phyloP scores from a whole-genome alignment of 2,329 filamentous ascomycete genomes.

The Paramyrothecium roridum region DNA sequence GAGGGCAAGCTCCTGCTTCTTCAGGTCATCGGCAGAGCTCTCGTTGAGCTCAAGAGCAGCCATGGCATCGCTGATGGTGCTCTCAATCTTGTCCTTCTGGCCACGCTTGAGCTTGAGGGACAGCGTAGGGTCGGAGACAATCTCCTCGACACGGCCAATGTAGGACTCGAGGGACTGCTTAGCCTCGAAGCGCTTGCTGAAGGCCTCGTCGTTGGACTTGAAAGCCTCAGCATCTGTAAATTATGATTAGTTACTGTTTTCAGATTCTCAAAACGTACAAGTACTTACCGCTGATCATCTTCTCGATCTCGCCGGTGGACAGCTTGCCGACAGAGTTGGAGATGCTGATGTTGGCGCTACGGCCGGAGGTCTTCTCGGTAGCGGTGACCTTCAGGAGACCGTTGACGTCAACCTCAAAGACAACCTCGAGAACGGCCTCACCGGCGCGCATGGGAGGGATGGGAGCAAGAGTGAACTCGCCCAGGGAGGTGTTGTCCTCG shows the following conservation, averaged over 20 bases:
- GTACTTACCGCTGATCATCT: conserved; percentile 80
- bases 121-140: conserved; percentile 92
- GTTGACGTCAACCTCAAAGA: conserved; percentile 99
- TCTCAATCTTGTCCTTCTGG: conserved; percentile 99
- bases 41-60: conserved; percentile 95
- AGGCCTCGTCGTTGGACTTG: conserved; percentile 96
- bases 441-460: conserved; percentile 87
- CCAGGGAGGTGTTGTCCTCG: conserved; percentile 95
- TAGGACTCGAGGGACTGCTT: conserved; percentile 99
- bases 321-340: conserved; percentile 99
- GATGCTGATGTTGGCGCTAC: conserved; percentile 99
- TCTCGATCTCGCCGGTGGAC: conserved; percentile 90
- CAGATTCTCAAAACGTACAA: neutral
- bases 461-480: conserved; percentile 94
- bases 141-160: conserved; percentile 98
- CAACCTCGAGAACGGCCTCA: conserved; percentile 93
- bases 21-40: conserved; percentile 85
- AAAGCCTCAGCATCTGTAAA: conserved; percentile 84
- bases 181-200: conserved; percentile 99
- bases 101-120: conserved; percentile 97
- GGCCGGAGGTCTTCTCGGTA: conserved; percentile 97
- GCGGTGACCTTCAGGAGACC: conserved; percentile 99
- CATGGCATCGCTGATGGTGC: conserved; percentile 95
- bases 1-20: conserved; percentile 99
- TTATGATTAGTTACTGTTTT: neutral